These are phyloP conservation scores for Metschnikowia continentalis DNA, from an alignment of 805 yeast species.

Conservation along the genomic window DNA sequence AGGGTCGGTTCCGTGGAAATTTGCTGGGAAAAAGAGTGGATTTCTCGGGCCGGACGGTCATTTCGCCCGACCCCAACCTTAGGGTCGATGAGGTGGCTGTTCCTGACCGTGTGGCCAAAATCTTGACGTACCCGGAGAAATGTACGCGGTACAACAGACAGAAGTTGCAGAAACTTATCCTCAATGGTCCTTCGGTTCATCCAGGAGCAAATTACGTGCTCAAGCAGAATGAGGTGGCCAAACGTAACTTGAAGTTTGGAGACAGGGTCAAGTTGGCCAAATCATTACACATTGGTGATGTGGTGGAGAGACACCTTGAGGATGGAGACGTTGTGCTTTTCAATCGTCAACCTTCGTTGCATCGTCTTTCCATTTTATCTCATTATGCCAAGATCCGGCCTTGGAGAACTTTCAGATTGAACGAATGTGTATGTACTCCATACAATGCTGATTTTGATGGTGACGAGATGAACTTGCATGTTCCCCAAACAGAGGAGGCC, in stretches of 20 bases:
- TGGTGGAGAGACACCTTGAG: conserved; percentile 93
- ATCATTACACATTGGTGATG: conserved; percentile 77
- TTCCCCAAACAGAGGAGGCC: conserved; percentile 98
- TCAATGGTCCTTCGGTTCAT: conserved; percentile 82
- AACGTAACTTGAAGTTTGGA: conserved; percentile 87
- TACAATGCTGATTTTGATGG: conserved; percentile 99
- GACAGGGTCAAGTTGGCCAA: conserved; percentile 75
- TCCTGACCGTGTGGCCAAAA: conserved; percentile 94
- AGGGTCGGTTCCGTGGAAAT: conserved; percentile 98
- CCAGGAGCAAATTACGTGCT: conserved; percentile 96
- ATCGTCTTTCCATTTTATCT: conserved; percentile 86
- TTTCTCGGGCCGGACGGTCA: conserved; percentile 96
- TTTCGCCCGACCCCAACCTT: conserved; percentile 96
- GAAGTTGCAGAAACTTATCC: conserved; percentile 67
- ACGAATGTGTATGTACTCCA: conserved; percentile 99
- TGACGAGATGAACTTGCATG: conserved; percentile 98
- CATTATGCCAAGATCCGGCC: conserved; percentile 96
- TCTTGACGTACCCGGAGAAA: conserved; percentile 91
- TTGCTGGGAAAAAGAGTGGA: conserved; percentile 98
- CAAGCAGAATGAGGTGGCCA: conserved; percentile 77
- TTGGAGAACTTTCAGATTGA: conserved; percentile 95
- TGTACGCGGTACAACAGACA: conserved; percentile 83
- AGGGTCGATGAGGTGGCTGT: conserved; percentile 97
- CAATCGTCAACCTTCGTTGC: conserved; percentile 97
- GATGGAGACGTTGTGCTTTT: conserved; percentile 95